These are phyloP conservation scores for Trichoderma semiorbis DNA, from an alignment of 2,329 filamentous ascomycete genomes.

Conservation along the genomic window DNA sequence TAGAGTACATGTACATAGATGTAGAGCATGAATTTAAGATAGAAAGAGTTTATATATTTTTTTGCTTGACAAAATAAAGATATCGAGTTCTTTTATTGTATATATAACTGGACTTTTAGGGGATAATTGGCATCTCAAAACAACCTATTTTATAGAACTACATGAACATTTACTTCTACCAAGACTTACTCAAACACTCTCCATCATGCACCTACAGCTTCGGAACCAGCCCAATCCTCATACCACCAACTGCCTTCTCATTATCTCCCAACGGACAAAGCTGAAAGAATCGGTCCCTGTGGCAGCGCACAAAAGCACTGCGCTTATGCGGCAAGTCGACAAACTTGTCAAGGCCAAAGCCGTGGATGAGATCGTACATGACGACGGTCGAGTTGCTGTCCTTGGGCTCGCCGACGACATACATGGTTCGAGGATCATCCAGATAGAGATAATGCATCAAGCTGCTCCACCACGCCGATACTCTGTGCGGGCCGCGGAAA, in stretches of 20 bases:
- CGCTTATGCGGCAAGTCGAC: constrained; percentile 71
- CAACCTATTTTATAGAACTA: background rate
- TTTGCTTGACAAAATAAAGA: background rate
- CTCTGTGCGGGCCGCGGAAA: constrained; percentile 58
- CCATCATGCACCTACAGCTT: constrained; percentile 42
- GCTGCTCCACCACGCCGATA: constrained; percentile 59
- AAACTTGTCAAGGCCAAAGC: constrained; percentile 68
- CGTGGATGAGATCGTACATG: constrained; percentile 71
- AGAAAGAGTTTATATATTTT: background rate
- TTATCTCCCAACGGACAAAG: constrained; percentile 57
- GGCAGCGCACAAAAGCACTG: constrained; percentile 62
- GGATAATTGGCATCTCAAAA: background rate
- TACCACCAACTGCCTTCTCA: constrained; percentile 54
- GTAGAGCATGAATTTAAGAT: background rate
- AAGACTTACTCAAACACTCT: background rate
- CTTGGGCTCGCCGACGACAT: constrained; percentile 67
- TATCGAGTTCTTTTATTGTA: background rate
- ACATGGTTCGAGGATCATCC: constrained; percentile 55
- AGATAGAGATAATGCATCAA: constrained; percentile 62
- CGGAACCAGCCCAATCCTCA: constrained; percentile 50
- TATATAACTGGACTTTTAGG: background rate
- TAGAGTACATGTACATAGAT: background rate
- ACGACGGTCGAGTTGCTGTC: constrained; percentile 66
- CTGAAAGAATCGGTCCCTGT: constrained; percentile 67
- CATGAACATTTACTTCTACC: background rate